These are phyloP conservation scores for Colletotrichum sp. DNA, from an alignment of 2,329 filamentous ascomycete genomes.

Conservation along the genomic window DNA sequence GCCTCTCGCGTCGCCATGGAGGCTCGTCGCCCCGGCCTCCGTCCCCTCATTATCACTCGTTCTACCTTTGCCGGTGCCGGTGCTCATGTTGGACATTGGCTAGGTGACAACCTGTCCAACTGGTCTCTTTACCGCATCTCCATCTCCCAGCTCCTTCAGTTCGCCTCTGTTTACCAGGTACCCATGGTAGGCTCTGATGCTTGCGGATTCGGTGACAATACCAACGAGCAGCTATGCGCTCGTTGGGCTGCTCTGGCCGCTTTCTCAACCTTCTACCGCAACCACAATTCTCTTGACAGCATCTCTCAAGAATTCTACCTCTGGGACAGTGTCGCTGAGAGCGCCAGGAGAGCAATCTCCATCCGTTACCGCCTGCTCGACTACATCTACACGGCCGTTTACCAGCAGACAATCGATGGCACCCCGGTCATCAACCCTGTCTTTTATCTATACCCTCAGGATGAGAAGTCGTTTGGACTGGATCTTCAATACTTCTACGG, in stretches of 20 bases:
- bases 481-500: slow-evolving; percentile 60
- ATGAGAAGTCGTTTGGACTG: slow-evolving; percentile 47
- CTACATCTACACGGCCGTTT: slow-evolving; percentile 78
- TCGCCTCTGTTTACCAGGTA: slow-evolving; percentile 66
- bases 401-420: slow-evolving; percentile 64
- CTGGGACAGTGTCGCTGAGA: slow-evolving; percentile 67
- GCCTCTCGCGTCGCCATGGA: slow-evolving; percentile 71
- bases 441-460: slow-evolving; percentile 72
- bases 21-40: slow-evolving; percentile 63
- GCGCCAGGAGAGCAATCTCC: slow-evolving; percentile 71
- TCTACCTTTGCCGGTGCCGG: slow-evolving; percentile 79
- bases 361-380: slow-evolving; percentile 82
- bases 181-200: slow-evolving; percentile 76
- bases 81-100: slow-evolving; percentile 65
- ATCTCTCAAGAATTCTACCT: slow-evolving; percentile 70
- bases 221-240: slow-evolving; percentile 68
- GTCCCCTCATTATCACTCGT: slow-evolving; percentile 76
- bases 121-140: slow-evolving; percentile 58
- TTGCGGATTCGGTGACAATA: slow-evolving; percentile 75
- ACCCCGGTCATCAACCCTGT: slow-evolving; percentile 72
- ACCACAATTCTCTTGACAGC: slow-evolving; percentile 62
- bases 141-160: slow-evolving; percentile 19
- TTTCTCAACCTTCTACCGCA: slow-evolving; percentile 74
- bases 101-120: slow-evolving; percentile 61
- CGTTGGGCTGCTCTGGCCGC: slow-evolving; percentile 75